phyloP scores from a whole-genome alignment of 768 basidiomycete genomes.

The Hericium rajendrae region DNA sequence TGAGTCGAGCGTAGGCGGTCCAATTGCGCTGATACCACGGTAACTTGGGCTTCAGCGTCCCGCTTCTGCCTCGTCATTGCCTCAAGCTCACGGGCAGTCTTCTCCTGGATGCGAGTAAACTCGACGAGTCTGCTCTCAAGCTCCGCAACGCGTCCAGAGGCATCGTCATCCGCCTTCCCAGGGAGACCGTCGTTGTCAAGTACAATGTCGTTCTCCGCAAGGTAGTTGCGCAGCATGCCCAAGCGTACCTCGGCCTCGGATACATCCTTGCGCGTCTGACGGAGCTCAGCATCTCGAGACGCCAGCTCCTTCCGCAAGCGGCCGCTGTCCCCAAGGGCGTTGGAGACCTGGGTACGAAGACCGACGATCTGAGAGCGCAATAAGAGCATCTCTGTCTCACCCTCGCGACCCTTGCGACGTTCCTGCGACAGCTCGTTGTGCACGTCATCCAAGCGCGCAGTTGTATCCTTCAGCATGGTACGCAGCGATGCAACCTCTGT shows the following conservation, averaged over 20 bases:
- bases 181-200: conserved; percentile 65
- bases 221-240: conserved; percentile 72
- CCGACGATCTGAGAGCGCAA: conserved; percentile 67
- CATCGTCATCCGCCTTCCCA: conserved; percentile 26
- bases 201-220: conserved; percentile 80
- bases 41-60: conserved; percentile 66
- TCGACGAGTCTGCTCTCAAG: conserved; percentile 75
- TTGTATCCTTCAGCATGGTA: conserved; percentile 69
- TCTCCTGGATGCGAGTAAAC: conserved; percentile 59
- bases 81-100: conserved; percentile 66
- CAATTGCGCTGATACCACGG: conserved; percentile 53
- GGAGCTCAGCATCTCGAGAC: conserved; percentile 54
- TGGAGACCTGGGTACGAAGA: conserved; percentile 64
- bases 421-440: conserved; percentile 60
- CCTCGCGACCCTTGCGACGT: conserved; percentile 50
- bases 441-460: conserved; percentile 59
- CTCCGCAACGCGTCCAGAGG: conserved; percentile 47
- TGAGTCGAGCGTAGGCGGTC: conserved; percentile 54
- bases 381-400: conserved; percentile 52
- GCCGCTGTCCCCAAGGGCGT: conserved; percentile 57
- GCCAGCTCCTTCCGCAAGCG: conserved; percentile 60
- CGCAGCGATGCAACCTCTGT: conserved; percentile 68
- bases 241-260: conserved; percentile 66
- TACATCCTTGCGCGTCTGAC: conserved; percentile 53
- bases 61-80: conserved; percentile 55